Evolutionary conservation across 345 rosid species (phyloP), one percentile per base, ranked within the genome.

Genomic region (Cardamine chenopodiifolia): DNA sequence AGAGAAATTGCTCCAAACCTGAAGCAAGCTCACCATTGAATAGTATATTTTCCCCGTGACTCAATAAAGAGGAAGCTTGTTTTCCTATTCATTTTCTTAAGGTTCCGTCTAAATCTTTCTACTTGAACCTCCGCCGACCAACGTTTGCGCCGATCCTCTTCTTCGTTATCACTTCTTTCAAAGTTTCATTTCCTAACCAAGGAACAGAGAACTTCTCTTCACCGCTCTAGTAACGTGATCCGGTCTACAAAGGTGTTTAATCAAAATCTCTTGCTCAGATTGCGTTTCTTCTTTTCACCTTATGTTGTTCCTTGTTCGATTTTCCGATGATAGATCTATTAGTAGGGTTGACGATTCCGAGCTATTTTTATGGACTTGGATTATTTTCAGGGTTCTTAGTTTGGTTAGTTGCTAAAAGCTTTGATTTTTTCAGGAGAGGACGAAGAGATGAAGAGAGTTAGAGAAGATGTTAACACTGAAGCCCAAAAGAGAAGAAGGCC

Each of bases 371-470:
- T 79, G 80, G 40, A 71, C 79, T 60, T 62, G 1, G 65, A 57
- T 68, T 73, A 66, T 74, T 72, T 54, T 79, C 83, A 81, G 44
- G 79, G 79, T 72, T 68, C 34, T 62, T 71, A 68, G 86, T 80
- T 82, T 84, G 86, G 74, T 79, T 81, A 62, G 80, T 56, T 70
- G 82, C 32, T 79, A 83, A 82, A 73, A 80, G 28, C 64, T 61
- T 62, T 62, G 70, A 5, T 50, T 68, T 49, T n/a, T 55, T 25
- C 3, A 37, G 61, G 48, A 44, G 8, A 15, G 20, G 52, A 69
- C 13, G 66, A 53, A 8, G 74, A 66, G 79, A 91, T 91, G 97
- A 91, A 91, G 89, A 85, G 96, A 83, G 83, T 81, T 19, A 87
- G 94, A 79, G 98, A 90, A 52, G 93, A 89, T 55, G 88, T 74